phyloP scores from a whole-genome alignment of 768 basidiomycete species.

The Kwoniella mangroviensis region DNA sequence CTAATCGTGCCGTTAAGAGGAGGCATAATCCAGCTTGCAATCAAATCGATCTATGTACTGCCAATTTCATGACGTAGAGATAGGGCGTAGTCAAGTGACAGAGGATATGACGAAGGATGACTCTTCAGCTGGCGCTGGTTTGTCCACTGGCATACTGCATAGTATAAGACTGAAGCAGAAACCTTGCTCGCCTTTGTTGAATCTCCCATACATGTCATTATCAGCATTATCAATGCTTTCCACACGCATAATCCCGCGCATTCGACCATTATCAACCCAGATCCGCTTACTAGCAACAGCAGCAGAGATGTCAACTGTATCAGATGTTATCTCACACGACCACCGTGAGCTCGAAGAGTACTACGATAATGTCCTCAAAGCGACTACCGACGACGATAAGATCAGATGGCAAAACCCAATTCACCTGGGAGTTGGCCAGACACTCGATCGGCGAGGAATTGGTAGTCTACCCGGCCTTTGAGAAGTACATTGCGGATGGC shows the following conservation, averaged over 20 bases:
- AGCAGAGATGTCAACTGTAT: conserved; percentile 18
- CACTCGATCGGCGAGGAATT: conserved; percentile 39
- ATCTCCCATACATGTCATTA: background rate
- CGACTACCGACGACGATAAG: conserved; percentile 19
- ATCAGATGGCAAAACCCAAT: conserved; percentile 36
- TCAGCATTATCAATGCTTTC: conserved; percentile 4
- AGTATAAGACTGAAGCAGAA: background rate
- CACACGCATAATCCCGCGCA: background rate
- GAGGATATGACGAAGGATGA: background rate
- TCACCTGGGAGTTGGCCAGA: conserved; percentile 36
- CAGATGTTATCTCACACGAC: conserved; percentile 31
- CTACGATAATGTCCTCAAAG: conserved; percentile 29
- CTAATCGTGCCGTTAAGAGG: background rate
- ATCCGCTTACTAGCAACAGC: background rate
- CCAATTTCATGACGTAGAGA: background rate
- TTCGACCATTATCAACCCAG: background rate
- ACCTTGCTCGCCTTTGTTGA: background rate
- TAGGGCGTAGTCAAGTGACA: background rate
- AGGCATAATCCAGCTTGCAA: background rate
- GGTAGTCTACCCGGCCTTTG: conserved; percentile 36
- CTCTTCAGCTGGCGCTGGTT: background rate
- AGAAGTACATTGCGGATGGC: conserved; percentile 28
- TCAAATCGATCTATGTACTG: background rate
- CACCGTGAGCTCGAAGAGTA: conserved; percentile 35
- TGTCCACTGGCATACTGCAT: background rate